Evolutionary conservation across 2,329 filamentous ascomycete species (phyloP), one percentile per base, ranked within the genome.

Genomic region (Aschersonia sp.): DNA sequence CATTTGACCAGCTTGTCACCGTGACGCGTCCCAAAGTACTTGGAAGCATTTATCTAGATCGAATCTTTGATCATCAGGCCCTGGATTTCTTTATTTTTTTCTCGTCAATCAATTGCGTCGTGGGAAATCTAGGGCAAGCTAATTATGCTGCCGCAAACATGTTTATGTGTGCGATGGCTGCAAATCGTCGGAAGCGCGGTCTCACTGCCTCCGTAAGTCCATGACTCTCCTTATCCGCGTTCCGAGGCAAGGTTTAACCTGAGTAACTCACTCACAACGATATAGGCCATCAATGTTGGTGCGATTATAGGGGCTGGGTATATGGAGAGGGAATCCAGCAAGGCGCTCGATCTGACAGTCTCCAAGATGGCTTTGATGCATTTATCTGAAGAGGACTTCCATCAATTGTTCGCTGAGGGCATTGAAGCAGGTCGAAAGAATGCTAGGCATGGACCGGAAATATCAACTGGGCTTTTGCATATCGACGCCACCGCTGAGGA

Each of bases 11-110:
- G 2, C 52, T 66, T 30, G 46, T 55, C 1, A 50, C 54, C 7
- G 57, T 58, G 0, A 50, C 62, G 0, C 48, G 52, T 0, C 67
- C 67, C 2, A 71, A 69, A 53, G 61, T 70, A 2, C 48, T 62
- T 0, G 68, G 68, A 0, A 58, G 53, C 4, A 46, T 52, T 3
- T 47, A 59, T 32, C 55, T 67, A 0, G 57, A 68, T 7, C 53
- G 59, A 22, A 6, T 41, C 8, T 64, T 66, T 45, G 50, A 59
- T 1, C 44, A 47, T 0, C 44, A 55, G 6, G 11, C 31, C 12
- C 58, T 68, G 0, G 65, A 68, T 43, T 69, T 68, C 47, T 68
- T 72, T 53, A 55, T 72, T 9, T 51, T 66, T 30, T 63, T 70
- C 41, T 66, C 63, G 1, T 71, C 68, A 0, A 49, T 64, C 1